Percentiles rank a stretch among this genome's conserved stretches.
These are phyloP conservation scores for Curvularia sp. DNA, from an alignment of 2,329 filamentous ascomycete genomes.

Conservation along the genomic window DNA sequence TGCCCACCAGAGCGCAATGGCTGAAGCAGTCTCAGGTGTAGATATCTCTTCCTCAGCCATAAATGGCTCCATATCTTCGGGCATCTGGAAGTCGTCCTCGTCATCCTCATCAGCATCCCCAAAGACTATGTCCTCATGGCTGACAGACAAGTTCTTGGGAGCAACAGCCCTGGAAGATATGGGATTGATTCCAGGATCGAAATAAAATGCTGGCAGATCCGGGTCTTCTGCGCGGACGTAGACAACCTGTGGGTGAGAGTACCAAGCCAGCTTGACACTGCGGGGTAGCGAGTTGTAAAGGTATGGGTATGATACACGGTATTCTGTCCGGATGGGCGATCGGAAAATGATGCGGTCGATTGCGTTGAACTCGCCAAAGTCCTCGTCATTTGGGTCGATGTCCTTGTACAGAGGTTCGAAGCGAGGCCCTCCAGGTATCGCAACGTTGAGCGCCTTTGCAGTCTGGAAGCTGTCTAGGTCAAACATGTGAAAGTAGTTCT, in stretches of 20 bases:
- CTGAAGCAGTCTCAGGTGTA: conserved; percentile 86
- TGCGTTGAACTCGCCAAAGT: conserved; percentile 99
- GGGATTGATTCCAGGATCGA: conserved; percentile 96
- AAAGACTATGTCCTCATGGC: conserved; percentile 93
- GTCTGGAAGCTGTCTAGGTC: conserved; percentile 94
- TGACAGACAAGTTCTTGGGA: conserved; percentile 89
- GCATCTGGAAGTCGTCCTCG: conserved; percentile 82
- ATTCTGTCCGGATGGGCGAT: conserved; percentile 92
- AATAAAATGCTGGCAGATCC: conserved; percentile 93
- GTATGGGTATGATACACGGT: conserved; percentile 91
- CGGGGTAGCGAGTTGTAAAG: conserved; percentile 95
- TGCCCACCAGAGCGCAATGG: conserved; percentile 97
- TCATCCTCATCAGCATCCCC: conserved; percentile 86
- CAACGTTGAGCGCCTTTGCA: conserved; percentile 95
- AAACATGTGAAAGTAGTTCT: conserved; percentile 98
- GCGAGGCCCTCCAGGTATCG: conserved; percentile 93
- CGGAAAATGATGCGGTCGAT: conserved; percentile 99
- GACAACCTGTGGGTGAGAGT: conserved; percentile 90
- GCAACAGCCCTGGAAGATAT: conserved; percentile 95
- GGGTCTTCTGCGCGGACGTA: conserved; percentile 89
- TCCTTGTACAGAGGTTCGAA: conserved; percentile 99
- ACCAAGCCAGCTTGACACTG: conserved; percentile 92
- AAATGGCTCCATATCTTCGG: conserved; percentile 83
- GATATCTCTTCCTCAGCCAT: conserved; percentile 87
- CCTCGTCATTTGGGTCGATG: conserved; percentile 97